phyloP scores from a whole-genome alignment of 192 early-diverging fungal genomes.

The Coemansia sp. region DNA sequence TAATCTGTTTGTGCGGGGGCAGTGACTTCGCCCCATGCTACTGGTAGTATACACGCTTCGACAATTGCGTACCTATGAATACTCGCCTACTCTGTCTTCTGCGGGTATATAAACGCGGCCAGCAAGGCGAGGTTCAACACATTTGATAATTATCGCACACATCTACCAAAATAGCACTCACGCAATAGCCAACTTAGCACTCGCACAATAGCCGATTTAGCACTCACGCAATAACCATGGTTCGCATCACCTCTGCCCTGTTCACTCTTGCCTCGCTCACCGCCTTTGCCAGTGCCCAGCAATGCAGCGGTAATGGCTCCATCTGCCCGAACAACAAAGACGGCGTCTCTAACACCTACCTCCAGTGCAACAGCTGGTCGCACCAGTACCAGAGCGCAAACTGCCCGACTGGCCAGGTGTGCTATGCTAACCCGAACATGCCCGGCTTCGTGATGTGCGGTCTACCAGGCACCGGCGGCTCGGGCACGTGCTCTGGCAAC shows the following conservation, averaged over 20 bases:
- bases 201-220: not conserved
- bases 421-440: conserved; percentile 32
- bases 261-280: conserved; percentile 13
- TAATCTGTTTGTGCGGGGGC: too few species aligned
- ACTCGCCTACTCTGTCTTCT: too few species aligned
- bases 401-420: conserved; percentile 30
- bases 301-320: conserved; percentile 23
- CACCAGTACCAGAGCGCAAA: conserved; percentile 11
- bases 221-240: conserved; percentile 7
- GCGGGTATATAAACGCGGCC: too few species aligned
- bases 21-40: too few species aligned
- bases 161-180: not conserved
- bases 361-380: conserved; percentile 35
- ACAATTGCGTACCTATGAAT: too few species aligned
- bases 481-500: conserved; percentile 4
- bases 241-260: conserved; percentile 6
- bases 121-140: too few species aligned
- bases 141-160: too few species aligned
- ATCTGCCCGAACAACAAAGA: conserved; percentile 24
- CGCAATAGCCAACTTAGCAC: not conserved
- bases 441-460: conserved; percentile 33
- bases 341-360: conserved; percentile 30
- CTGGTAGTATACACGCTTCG: too few species aligned
- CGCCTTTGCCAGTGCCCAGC: conserved; percentile 13
- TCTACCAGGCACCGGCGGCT: conserved; percentile 29